Percentiles rank a stretch among this genome's conserved stretches.
Conservation (phyloP, 140 eudicot genomes). For the Anethum foeniculum region DNA sequence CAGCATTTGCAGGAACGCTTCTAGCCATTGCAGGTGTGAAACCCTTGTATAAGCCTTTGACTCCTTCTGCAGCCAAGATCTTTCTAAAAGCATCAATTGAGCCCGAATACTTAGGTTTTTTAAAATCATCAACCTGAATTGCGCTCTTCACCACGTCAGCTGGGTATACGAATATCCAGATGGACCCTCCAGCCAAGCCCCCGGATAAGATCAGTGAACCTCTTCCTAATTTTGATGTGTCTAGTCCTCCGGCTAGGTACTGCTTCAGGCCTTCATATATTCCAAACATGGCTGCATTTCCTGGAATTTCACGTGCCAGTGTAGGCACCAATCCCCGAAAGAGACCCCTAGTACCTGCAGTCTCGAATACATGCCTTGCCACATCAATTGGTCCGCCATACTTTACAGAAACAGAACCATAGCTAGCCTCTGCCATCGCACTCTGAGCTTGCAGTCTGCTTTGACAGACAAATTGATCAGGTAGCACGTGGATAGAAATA, state of each 20-base stretch:
- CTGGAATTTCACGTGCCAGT: constrained; percentile 85
- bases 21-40: constrained; percentile 95
- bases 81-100: constrained; percentile 14
- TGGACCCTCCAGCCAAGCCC: background rate
- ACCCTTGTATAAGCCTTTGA: constrained; percentile 43
- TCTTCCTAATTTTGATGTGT: background rate
- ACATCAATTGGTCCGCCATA: constrained; percentile 62
- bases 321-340: constrained; percentile 86
- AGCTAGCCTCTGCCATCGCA: constrained; percentile 2
- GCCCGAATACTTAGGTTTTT: background rate
- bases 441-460: background rate
- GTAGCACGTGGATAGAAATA: background rate
- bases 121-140: background rate
- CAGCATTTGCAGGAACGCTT: constrained; percentile 90
- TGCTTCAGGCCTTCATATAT: background rate
- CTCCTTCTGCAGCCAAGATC: constrained; percentile 62
- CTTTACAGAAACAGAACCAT: constrained; percentile 41
- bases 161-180: background rate
- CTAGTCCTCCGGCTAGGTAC: background rate
- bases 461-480: background rate
- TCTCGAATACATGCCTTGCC: constrained; percentile 55
- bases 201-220: background rate
- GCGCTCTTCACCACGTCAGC: background rate
- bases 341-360: constrained; percentile 68
- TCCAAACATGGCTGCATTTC: constrained; percentile 42